Percentiles rank a stretch among this genome's conserved stretches.
Conservation (phyloP, 2,329 filamentous ascomycete species). For the Verticillium nubilum region DNA sequence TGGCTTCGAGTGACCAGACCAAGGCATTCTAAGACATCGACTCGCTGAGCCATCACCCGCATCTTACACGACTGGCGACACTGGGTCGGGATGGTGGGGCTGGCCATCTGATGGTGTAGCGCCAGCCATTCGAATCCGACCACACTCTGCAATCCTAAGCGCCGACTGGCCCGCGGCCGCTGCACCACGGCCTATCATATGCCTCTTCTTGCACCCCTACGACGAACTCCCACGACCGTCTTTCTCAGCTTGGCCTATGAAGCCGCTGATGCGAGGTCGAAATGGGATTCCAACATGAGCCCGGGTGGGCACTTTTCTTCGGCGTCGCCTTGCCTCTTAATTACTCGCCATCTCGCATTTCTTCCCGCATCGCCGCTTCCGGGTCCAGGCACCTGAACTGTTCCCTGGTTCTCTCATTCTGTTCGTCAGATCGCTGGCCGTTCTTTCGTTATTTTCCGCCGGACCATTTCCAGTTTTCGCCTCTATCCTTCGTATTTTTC, state of each 20-base stretch:
- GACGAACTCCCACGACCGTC: slow-evolving; percentile 18
- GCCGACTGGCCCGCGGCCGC: slow-evolving; percentile 37
- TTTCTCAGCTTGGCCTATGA: slow-evolving; percentile 9
- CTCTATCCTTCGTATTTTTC: background rate
- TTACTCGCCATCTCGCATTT: background rate
- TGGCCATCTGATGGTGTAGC: slow-evolving; percentile 32
- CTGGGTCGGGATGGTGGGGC: slow-evolving; percentile 9
- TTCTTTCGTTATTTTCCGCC: slow-evolving; percentile 5
- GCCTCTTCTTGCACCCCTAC: slow-evolving; percentile 23
- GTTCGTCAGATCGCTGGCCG: slow-evolving; percentile 11
- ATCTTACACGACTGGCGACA: slow-evolving; percentile 35
- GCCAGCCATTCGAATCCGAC: slow-evolving; percentile 36
- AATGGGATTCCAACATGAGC: background rate
- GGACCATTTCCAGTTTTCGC: background rate
- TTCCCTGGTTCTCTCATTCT: slow-evolving; percentile 3
- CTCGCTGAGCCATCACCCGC: slow-evolving; percentile 33
- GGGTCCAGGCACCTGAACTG: background rate
- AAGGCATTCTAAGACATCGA: slow-evolving; percentile 42
- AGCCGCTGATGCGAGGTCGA: background rate
- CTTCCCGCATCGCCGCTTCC: background rate
- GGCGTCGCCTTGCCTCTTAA: background rate
- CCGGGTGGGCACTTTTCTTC: background rate
- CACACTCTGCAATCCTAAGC: slow-evolving; percentile 37
- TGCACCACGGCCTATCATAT: slow-evolving; percentile 37
- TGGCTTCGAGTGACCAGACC: slow-evolving; percentile 21